Evolutionary conservation across 768 basidiomycete species (phyloP), one percentile per base, ranked within the genome.

Genomic region (Sarcodon aspratus): DNA sequence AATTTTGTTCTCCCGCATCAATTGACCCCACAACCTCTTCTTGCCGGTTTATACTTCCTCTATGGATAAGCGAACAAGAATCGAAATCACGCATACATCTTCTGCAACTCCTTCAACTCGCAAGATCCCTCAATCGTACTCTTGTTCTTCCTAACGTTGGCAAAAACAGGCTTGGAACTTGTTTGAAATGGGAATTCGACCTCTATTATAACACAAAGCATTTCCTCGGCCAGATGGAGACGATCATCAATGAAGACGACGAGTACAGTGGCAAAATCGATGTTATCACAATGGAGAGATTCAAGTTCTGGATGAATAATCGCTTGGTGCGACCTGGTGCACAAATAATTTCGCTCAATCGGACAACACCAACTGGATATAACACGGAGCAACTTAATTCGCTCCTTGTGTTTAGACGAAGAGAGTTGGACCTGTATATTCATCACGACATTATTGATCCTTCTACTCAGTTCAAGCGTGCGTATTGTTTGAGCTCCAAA

Each of bases 71-170:
- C 13, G 80, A 80, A 60, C 78, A 78, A 52, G 78, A 80, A 54
- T 76, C 77, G 32, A 78, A 77, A 52, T 75, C 76, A 1, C 69
- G 75, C 15, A 57, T 70, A 7, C 80, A 82, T 60, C 60, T 82
- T n/a, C 55, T 65, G 31, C 75, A 81, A 53, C 61, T 82, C 49
- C 54, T 69, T 1, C 61, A 63, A 3, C 72, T 82, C n/a, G 74
- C 79, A 0, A 58, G 59, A 45, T 58, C 54, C 6, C 68, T 80
- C 31, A 70, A 75, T 54, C 70, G 79, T 6, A 81, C 73, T 3
- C 66, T 82, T 34, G 76, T 82, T 27, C 67, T 83, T 5, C 80
- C 80, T 3, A 76, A 78, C 50, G 78, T 80, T 4, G 74, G 74
- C 7, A 73, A 74, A 50, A 74, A 74, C 44, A 69, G 75, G 35